A percentile compares a stretch with the other conserved stretches of the same genome.
phyloP scores from a whole-genome alignment of 1,284 basidiomycete species.

The Tylopilus sp. region DNA sequence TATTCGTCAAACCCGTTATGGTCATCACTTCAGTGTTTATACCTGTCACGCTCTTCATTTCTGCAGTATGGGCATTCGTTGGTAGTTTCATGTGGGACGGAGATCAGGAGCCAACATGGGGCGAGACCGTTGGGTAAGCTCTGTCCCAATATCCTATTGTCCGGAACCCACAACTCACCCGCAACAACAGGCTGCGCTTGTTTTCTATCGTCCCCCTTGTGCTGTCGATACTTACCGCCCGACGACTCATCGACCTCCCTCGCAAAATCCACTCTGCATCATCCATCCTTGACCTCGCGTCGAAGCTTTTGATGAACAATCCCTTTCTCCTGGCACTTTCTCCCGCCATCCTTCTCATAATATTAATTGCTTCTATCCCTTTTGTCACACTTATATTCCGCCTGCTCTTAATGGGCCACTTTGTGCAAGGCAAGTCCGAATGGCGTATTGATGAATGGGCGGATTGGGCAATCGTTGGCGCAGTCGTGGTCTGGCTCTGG shows the following conservation, averaged over 20 bases:
- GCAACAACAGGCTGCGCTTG: conserved; percentile 54
- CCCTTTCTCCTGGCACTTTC: conserved; percentile 81
- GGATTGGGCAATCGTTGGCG: conserved; percentile 73
- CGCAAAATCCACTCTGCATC: conserved; percentile 67
- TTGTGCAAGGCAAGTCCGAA: conserved; percentile 43
- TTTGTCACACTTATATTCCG: conserved; percentile 84
- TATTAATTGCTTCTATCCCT: conserved; percentile 75
- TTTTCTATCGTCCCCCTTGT: conserved; percentile 75
- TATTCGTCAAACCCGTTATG: conserved; percentile 81
- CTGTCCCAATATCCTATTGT: background rate
- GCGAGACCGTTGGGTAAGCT: conserved; percentile 76
- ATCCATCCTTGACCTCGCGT: conserved; percentile 77
- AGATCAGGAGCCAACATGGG: conserved; percentile 66
- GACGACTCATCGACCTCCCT: conserved; percentile 66
- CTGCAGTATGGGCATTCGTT: conserved; percentile 83
- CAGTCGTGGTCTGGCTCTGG: conserved; percentile 81
- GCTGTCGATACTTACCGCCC: conserved; percentile 67
- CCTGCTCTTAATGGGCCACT: conserved; percentile 71
- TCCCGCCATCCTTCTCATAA: conserved; percentile 69
- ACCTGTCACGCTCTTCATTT: conserved; percentile 76
- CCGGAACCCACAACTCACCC: conserved; percentile 1
- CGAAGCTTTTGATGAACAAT: conserved; percentile 71
- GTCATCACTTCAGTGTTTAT: conserved; percentile 76
- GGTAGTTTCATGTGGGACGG: conserved; percentile 87
- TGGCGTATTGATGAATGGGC: conserved; percentile 82